Conservation (phyloP, 2,329 filamentous ascomycete genomes). For the Pseudocercospora pini-densiflorae region DNA sequence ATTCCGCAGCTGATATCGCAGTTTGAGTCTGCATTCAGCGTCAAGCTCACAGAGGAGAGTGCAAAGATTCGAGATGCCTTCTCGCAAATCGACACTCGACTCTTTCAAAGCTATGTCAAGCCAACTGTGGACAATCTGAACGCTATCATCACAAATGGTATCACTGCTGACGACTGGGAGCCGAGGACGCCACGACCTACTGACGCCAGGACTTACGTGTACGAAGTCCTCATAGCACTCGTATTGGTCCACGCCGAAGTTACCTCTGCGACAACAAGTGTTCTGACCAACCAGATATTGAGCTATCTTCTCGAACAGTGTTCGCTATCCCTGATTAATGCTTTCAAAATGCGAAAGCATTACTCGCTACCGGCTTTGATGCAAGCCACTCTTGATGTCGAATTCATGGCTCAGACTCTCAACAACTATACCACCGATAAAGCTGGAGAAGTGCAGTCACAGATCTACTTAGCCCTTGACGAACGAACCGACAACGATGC, state of each 20-base stretch:
- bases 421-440: constrained; percentile 85
- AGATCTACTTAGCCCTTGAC: constrained; percentile 92
- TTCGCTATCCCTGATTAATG: constrained; percentile 77
- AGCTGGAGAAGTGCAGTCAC: constrained; percentile 79
- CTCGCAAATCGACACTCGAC: constrained; percentile 82
- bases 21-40: constrained; percentile 92
- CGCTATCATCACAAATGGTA: constrained; percentile 72
- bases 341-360: constrained; percentile 66
- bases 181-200: constrained; percentile 58
- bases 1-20: constrained; percentile 88
- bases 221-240: constrained; percentile 80
- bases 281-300: constrained; percentile 79
- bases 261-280: constrained; percentile 60
- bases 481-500: constrained; percentile 87
- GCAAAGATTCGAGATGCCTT: constrained; percentile 92
- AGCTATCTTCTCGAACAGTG: constrained; percentile 85
- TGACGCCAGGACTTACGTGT: constrained; percentile 85
- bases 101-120: constrained; percentile 91
- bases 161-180: constrained; percentile 71
- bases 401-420: constrained; percentile 94
- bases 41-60: constrained; percentile 91
- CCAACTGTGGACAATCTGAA: constrained; percentile 72
- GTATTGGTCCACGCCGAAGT: constrained; percentile 80
- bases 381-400: constrained; percentile 96
- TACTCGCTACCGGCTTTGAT: constrained; percentile 85